phyloP scores from a whole-genome alignment of 805 yeast genomes.

The Saccharomycopsis malanga region DNA sequence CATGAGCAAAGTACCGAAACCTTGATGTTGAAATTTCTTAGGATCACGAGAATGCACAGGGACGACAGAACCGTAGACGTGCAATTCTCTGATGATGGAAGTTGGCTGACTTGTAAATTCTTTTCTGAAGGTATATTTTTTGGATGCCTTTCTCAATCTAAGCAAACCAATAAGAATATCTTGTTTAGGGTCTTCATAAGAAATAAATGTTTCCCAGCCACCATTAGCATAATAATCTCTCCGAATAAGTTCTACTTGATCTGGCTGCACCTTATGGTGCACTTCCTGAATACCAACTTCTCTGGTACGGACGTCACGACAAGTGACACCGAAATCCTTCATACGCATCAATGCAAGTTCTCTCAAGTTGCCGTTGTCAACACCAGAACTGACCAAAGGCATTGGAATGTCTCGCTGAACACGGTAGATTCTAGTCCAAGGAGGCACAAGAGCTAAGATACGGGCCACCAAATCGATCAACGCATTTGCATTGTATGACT shows the following conservation, averaged over 20 bases:
- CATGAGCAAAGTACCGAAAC: constrained; percentile 95
- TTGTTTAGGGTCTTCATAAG: constrained; percentile 95
- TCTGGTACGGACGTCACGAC: constrained; percentile 94
- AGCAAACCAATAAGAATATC: constrained; percentile 90
- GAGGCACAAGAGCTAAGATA: constrained; percentile 92
- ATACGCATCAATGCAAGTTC: constrained; percentile 94
- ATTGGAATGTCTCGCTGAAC: constrained; percentile 98
- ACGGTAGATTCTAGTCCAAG: constrained; percentile 98
- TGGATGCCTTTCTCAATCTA: constrained; percentile 80
- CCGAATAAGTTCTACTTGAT: constrained; percentile 91
- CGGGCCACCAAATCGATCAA: constrained; percentile 92
- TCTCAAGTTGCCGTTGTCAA: constrained; percentile 93
- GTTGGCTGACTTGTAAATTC: constrained; percentile 81
- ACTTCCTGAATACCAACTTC: constrained; percentile 99
- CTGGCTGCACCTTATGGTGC: constrained; percentile 93
- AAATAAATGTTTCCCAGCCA: constrained; percentile 96
- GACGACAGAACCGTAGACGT: constrained; percentile 95
- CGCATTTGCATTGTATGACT: constrained; percentile 91
- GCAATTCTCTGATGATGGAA: constrained; percentile 92
- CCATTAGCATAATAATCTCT: constrained; percentile 97
- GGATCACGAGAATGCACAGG: constrained; percentile 96
- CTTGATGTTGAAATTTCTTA: constrained; percentile 97
- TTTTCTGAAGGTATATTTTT: constrained; percentile 83
- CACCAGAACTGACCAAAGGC: constrained; percentile 97
- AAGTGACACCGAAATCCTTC: constrained; percentile 95